A percentile compares a stretch with the other conserved stretches of the same genome.
phyloP scores from a whole-genome alignment of 768 basidiomycete species.

The Kwoniella bestiolae region DNA sequence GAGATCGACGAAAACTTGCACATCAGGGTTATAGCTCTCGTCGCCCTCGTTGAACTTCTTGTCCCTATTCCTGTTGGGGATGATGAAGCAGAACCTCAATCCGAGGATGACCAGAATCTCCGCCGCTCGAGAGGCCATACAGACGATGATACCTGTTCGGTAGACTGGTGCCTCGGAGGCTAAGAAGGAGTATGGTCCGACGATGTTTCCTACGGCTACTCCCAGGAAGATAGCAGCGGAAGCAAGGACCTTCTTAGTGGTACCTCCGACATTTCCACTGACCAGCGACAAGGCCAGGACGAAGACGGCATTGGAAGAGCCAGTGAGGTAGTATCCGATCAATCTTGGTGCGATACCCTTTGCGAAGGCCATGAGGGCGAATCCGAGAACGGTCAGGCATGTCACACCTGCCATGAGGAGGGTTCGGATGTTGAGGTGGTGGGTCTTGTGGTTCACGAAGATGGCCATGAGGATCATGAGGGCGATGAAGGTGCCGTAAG shows the following conservation, averaged over 20 bases:
- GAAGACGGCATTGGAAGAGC: conserved; percentile 48
- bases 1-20: conserved; percentile 38
- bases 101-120: conserved; percentile 46
- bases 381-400: conserved; percentile 38
- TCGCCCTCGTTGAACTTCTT: conserved; percentile 40
- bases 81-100: conserved; percentile 39
- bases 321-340: conserved; percentile 50
- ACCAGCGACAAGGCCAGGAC: conserved; percentile 47
- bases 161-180: conserved; percentile 42
- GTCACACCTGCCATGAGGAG: conserved; percentile 44
- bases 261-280: conserved; percentile 47
- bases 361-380: conserved; percentile 43
- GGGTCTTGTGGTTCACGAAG: conserved; percentile 39
- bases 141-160: conserved; percentile 45
- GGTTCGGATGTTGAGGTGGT: conserved; percentile 41
- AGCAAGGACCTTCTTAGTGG: conserved; percentile 50
- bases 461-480: conserved; percentile 41
- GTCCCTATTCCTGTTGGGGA: conserved; percentile 43
- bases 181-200: conserved; percentile 35
- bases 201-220: conserved; percentile 47
- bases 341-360: conserved; percentile 39
- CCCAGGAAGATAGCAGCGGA: conserved; percentile 49
- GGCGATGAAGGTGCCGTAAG: conserved; percentile 45
- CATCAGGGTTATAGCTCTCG: conserved; percentile 34
- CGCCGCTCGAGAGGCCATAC: conserved; percentile 39